Evolutionary conservation across 805 yeast genomes (phyloP).

Genomic region (Candida succiphila): DNA sequence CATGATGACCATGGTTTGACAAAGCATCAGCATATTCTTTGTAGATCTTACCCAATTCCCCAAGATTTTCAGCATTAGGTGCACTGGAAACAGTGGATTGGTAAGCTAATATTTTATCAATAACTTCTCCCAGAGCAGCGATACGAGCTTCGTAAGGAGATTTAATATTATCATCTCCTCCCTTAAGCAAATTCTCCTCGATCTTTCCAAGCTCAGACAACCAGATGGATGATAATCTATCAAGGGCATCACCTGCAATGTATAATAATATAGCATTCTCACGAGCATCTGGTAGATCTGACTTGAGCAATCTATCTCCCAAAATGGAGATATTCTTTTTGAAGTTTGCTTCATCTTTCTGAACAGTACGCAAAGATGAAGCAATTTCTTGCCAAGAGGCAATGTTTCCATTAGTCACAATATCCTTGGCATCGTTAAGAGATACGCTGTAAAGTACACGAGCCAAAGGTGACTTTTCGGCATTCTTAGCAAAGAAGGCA

Average conservation of each 20-base stretch:
- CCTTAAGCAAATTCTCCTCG: conserved; percentile 34
- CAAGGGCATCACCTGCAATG: conserved; percentile 73
- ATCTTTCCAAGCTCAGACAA: conserved; percentile 48
- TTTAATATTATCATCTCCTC: conserved; percentile 27
- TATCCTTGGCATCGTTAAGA: conserved; percentile 44
- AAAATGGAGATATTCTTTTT: conserved; percentile 48
- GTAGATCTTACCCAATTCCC: conserved; percentile 48
- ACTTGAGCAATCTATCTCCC: conserved; percentile 65
- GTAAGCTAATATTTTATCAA: conserved; percentile 75
- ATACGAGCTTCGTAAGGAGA: conserved; percentile 80
- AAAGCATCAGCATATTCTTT: conserved; percentile 76
- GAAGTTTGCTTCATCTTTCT: conserved; percentile 36
- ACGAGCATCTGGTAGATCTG: conserved; percentile 35
- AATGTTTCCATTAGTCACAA: conserved; percentile 71
- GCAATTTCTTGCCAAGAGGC: conserved; percentile 78
- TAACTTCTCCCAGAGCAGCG: conserved; percentile 69
- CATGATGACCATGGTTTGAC: conserved; percentile 76
- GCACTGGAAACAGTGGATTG: conserved; percentile 34
- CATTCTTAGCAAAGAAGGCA: conserved; percentile 57
- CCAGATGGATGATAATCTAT: conserved; percentile 78
- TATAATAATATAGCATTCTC: conserved; percentile 70
- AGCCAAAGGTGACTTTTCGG: conserved; percentile 44
- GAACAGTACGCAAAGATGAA: conserved; percentile 52
- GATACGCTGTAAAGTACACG: conserved; percentile 66
- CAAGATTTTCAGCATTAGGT: conserved; percentile 27